phyloP scores from a whole-genome alignment of 2,329 filamentous ascomycete genomes.

The Ophiostoma ips region DNA sequence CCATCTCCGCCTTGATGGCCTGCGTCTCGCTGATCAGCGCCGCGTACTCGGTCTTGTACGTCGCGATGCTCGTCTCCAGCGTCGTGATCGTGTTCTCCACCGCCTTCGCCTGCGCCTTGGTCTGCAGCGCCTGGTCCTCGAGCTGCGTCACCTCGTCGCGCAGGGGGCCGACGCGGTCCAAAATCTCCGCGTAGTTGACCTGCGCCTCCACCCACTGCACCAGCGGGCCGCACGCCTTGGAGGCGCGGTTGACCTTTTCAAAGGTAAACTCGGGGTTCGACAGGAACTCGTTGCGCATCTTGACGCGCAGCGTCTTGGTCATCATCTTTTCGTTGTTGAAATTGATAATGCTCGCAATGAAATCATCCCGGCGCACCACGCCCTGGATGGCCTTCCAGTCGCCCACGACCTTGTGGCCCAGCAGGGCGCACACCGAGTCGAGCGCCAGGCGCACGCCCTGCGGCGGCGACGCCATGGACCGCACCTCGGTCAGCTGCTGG shows the following conservation, averaged over 20 bases:
- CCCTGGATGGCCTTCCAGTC: conserved; percentile 87
- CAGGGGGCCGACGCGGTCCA: conserved; percentile 84
- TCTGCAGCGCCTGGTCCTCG: conserved; percentile 78
- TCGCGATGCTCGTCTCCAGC: conserved; percentile 81
- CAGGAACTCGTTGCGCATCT: conserved; percentile 87
- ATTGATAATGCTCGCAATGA: conserved; percentile 93
- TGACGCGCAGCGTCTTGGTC: conserved; percentile 66
- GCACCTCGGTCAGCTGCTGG: conserved; percentile 91
- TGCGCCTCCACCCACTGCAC: conserved; percentile 96
- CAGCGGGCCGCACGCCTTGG: conserved; percentile 89
- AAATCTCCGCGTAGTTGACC: conserved; percentile 93
- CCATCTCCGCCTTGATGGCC: conserved; percentile 95
- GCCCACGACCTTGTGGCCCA: conserved; percentile 73
- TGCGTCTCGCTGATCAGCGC: conserved; percentile 93
- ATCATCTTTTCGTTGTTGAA: conserved; percentile 94
- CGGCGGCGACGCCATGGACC: conserved; percentile 90
- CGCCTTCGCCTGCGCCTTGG: conserved; percentile 82
- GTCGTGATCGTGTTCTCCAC: conserved; percentile 76
- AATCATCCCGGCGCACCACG: conserved; percentile 83
- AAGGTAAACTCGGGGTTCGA: conserved; percentile 93
- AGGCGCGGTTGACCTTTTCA: conserved; percentile 89
- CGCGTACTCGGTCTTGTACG: conserved; percentile 93
- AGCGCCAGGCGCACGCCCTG: conserved; percentile 81
- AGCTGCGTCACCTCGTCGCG: conserved; percentile 79
- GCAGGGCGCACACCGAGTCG: conserved; percentile 88